Evolutionary conservation across 352 stramenopile species (phyloP).

Genomic region (Globisporangium nodosum): DNA sequence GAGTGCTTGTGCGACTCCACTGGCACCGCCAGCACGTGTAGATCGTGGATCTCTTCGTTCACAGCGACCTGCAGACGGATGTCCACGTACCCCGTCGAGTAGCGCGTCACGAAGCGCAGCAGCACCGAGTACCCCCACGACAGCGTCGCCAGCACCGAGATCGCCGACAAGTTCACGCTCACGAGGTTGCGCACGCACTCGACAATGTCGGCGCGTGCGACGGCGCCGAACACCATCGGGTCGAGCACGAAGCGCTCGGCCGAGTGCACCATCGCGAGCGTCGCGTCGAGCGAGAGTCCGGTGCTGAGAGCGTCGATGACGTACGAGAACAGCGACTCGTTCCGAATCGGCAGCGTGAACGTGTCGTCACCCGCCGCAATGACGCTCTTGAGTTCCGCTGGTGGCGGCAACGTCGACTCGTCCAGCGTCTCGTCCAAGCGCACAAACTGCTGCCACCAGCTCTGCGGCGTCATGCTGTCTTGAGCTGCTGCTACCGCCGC

Average conservation of each 20-base stretch:
- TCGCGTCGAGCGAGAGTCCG: slow-evolving; percentile 20
- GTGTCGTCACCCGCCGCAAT: slow-evolving; percentile 3
- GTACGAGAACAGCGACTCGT: slow-evolving; percentile 31
- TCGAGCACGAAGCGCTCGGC: slow-evolving; percentile 25
- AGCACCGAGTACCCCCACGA: slow-evolving; percentile 40
- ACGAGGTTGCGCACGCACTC: slow-evolving; percentile 28
- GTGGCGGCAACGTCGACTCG: slow-evolving; percentile 5
- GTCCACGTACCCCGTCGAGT: slow-evolving; percentile 36
- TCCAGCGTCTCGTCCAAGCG: slow-evolving; percentile 24
- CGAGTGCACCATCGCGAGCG: slow-evolving; percentile 30
- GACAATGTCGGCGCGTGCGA: slow-evolving; percentile 18
- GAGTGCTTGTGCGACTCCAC: slow-evolving; percentile 28
- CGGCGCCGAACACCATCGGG: slow-evolving; percentile 9
- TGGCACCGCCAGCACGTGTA: slow-evolving; percentile 36
- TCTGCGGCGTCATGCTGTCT: not conserved
- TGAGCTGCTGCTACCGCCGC: not conserved
- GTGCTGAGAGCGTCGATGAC: slow-evolving; percentile 24
- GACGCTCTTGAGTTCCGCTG: slow-evolving; percentile 11
- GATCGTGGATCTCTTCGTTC: slow-evolving; percentile 39
- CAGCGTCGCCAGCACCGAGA: slow-evolving; percentile 26
- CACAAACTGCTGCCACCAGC: slow-evolving; percentile 29
- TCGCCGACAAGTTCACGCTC: slow-evolving; percentile 27
- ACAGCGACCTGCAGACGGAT: slow-evolving; percentile 31
- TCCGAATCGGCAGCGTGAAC: slow-evolving; percentile 23
- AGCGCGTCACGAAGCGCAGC: slow-evolving; percentile 28